Conservation (phyloP, 768 basidiomycete species). For the Pulveroboletus ravenelii region DNA sequence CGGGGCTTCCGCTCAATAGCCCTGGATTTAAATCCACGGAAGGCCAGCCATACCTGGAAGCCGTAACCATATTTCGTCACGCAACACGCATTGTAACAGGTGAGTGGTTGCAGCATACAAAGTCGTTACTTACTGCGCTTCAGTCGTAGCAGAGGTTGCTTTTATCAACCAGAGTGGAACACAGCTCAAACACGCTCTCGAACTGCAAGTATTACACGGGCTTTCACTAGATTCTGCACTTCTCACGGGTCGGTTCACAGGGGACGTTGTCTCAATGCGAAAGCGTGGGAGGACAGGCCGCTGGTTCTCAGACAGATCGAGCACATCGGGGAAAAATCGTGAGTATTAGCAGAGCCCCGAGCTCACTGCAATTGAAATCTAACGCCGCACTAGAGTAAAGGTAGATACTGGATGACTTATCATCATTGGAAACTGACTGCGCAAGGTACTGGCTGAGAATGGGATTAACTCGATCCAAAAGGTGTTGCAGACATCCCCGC, state of each 20-base stretch:
- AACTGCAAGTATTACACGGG: slow-evolving; percentile 49
- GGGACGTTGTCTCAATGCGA: slow-evolving; percentile 71
- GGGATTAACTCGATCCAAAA: slow-evolving; percentile 60
- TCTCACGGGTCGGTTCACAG: slow-evolving; percentile 34
- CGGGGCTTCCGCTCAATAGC: slow-evolving; percentile 62
- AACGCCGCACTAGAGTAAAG: slow-evolving; percentile 21
- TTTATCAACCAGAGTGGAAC: slow-evolving; percentile 59
- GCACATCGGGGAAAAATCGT: slow-evolving; percentile 93
- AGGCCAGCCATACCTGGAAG: slow-evolving; percentile 69
- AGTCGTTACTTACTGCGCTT: slow-evolving; percentile 3
- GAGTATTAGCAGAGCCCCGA: slow-evolving; percentile 22
- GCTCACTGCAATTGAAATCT: neutral
- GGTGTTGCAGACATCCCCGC: slow-evolving; percentile 52
- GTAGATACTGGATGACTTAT: slow-evolving; percentile 7
- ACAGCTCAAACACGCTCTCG: slow-evolving; percentile 67
- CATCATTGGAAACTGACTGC: slow-evolving; percentile 10
- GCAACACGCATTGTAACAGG: slow-evolving; percentile 73
- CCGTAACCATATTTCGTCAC: slow-evolving; percentile 67
- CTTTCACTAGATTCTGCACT: neutral
- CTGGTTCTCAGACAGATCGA: slow-evolving; percentile 82
- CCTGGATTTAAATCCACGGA: slow-evolving; percentile 69
- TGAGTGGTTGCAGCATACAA: slow-evolving; percentile 21
- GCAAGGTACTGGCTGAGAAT: slow-evolving; percentile 69
- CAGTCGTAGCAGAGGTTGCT: slow-evolving; percentile 78
- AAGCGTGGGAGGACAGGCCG: slow-evolving; percentile 89